Evolutionary conservation across 139 green algal species (phyloP), one percentile per base, ranked within the genome.

Genomic region (Picochlorum sp.): DNA sequence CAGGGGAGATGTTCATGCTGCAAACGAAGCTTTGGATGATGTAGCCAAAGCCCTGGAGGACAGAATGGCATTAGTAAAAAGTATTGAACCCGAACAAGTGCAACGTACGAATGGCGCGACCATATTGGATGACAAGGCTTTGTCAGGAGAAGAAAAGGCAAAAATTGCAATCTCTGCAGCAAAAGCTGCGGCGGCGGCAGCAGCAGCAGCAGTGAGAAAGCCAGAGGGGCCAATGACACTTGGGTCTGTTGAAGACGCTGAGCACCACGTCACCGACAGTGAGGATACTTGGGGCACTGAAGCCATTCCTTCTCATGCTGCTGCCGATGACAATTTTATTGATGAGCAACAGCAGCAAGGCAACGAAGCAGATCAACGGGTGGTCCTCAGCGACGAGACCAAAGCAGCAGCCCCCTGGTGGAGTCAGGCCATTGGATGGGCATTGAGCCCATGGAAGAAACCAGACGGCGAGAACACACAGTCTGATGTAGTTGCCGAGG

Each of bases 1-100:
- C 18, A 44, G 36, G 3, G 64, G 64, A 30, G 56, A 71, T 36
- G 26, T 71, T 31, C 37, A 30, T 2, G 45, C 41, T 18, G 64
- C 64, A 1, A 65, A 65, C 22, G 37, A 53, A 31, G 57, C 50
- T 28, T 50, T 71, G 14, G 31, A 40, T 8, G 45, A 55, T 35
- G 64, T 55, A 8, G 64, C 64, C 3, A 8, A 12, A 25, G 45
- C 64, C 20, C 36, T 71, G 16, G 37, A 65, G 36, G 47, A 28
- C n/a, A n/a, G n/a, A n/a, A n/a, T n/a, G n/a, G n/a, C 25, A 37
- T 9, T 12, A 55, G 47, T 18, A 31, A 55, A 33, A 9, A 33
- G 12, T 37, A 55, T 10, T 13, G 24, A 8, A 14, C 49, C n/a
- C 6, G n/a, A 14, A 28, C 26, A 12, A 45, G 18, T 44, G 10